Conservation (phyloP, 2,329 filamentous ascomycete species). For the Fusarium sp. region DNA sequence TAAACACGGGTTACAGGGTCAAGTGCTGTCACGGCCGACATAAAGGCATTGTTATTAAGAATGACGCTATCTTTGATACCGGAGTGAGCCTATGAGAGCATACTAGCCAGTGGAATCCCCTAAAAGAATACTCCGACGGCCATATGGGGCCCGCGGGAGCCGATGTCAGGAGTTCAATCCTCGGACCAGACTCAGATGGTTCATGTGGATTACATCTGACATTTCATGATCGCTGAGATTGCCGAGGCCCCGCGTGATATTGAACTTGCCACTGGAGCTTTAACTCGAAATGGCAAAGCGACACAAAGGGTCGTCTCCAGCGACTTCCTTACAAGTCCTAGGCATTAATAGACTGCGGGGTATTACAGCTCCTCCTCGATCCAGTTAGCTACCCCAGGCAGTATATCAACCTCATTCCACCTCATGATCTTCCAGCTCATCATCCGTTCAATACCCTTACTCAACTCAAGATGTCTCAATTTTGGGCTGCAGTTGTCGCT, state of each 20-base stretch:
- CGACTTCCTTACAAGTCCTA: conserved; percentile 2
- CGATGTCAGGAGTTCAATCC: neutral
- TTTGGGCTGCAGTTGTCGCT: conserved; percentile 11
- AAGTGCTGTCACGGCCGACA: too few relatives aligned
- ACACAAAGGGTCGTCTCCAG: neutral
- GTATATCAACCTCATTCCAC: conserved; percentile 1
- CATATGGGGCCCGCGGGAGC: neutral
- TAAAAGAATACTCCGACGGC: neutral
- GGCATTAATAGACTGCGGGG: conserved; percentile 6
- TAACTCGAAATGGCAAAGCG: neutral
- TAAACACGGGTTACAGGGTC: too few relatives aligned
- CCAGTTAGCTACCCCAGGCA: conserved; percentile 9
- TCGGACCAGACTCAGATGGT: neutral
- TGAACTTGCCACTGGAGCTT: neutral
- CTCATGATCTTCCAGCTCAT: neutral
- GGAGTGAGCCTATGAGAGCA: too few relatives aligned
- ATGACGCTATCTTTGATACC: too few relatives aligned
- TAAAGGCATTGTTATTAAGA: too few relatives aligned
- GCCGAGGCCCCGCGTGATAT: conserved; percentile 1
- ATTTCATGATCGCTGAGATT: neutral
- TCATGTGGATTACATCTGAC: neutral
- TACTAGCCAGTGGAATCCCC: too few relatives aligned
- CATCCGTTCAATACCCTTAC: neutral
- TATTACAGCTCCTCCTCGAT: conserved; percentile 18
- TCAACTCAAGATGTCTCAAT: conserved; percentile 2